phyloP scores from a whole-genome alignment of 83 land plant species.

The Diphasiastrum complanatum region DNA sequence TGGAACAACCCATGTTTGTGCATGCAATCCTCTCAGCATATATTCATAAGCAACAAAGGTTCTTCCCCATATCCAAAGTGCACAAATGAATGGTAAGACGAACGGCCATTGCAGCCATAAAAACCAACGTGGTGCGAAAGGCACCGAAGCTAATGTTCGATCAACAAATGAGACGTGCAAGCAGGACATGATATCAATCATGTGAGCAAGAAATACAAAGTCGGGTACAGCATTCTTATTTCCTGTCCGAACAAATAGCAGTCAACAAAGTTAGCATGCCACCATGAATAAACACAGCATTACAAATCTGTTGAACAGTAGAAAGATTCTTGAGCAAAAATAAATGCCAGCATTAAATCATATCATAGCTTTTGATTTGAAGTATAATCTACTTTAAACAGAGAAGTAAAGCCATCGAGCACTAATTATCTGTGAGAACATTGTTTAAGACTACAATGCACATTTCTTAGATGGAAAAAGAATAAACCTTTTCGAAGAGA shows the following conservation, averaged over 20 bases:
- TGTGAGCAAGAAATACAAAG: conserved; percentile 37
- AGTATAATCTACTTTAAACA: too few relatives aligned
- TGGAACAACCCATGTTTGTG: conserved; percentile 36
- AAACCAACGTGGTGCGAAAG: conserved; percentile 23
- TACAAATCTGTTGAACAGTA: neutral
- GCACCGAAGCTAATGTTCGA: conserved; percentile 24
- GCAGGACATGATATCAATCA: conserved; percentile 22
- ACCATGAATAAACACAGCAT: too few relatives aligned
- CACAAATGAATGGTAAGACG: conserved; percentile 4
- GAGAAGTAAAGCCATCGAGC: too few relatives aligned
- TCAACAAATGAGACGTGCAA: conserved; percentile 21
- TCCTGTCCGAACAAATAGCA: too few relatives aligned
- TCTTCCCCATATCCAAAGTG: conserved; percentile 1
- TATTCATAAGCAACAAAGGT: conserved; percentile 15
- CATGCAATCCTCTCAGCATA: neutral
- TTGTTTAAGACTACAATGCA: too few relatives aligned
- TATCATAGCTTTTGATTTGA: too few relatives aligned
- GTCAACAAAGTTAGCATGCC: conserved; percentile 3
- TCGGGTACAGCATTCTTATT: conserved; percentile 21
- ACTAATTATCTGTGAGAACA: too few relatives aligned
- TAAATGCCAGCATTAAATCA: neutral
- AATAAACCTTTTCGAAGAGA: too few relatives aligned
- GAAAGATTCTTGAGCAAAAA: neutral
- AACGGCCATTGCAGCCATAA: conserved; percentile 25
- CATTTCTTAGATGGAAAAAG: too few relatives aligned